Base-by-base conservation (phyloP, 2,329 filamentous ascomycete species). In the Chaetothyriales sp. region DNA sequence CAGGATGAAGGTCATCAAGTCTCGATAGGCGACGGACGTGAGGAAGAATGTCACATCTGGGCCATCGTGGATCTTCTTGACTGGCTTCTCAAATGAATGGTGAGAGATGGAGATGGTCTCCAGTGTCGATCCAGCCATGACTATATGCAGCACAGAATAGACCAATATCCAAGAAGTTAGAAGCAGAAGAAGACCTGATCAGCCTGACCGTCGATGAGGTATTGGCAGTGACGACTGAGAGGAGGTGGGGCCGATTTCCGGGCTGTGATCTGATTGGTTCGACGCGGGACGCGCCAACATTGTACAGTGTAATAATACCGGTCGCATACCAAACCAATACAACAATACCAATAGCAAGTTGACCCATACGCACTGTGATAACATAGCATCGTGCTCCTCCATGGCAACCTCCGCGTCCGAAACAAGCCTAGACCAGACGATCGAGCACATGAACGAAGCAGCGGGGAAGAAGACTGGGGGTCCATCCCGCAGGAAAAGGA, bases 1-100 rank as follows among this genome's bases (percentile, higher is more conserved):
- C 57, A 94, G 74, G 46, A 96, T 72, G 65, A 95, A 96, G 46
- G 79, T 76, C 66, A 86, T 84, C 49, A 98, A 85, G 63, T 95
- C 87, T 52, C 80, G 77, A 68, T 96, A 95, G 44, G 87, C 92
- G 58, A 78, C 79, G 47, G 86, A 88, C 7, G 75, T 77, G 49
- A 94, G 78, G 66, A 96, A 98, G 55, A 76, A 78, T 18, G 78
- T 67, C 50, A 98, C 84, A 73, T 96, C 88, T 53, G 81, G 72
- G 51, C 83, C 83, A 61, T 92, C 85, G 68, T 94, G 76, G 69
- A 98, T 98, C 62, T 75, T 75, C 67, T 96, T 98, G 51, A 65
- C 64, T 0, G 92, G 92, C 43, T 71, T 70, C 49, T 72, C 63
- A 66, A 95, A 95, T 28, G 57, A 63, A 62, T 79, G 78, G 8